A percentile compares a stretch with the other conserved stretches of the same genome.
Conservation (phyloP, 768 basidiomycete species). For the Exsudoporus frostii region DNA sequence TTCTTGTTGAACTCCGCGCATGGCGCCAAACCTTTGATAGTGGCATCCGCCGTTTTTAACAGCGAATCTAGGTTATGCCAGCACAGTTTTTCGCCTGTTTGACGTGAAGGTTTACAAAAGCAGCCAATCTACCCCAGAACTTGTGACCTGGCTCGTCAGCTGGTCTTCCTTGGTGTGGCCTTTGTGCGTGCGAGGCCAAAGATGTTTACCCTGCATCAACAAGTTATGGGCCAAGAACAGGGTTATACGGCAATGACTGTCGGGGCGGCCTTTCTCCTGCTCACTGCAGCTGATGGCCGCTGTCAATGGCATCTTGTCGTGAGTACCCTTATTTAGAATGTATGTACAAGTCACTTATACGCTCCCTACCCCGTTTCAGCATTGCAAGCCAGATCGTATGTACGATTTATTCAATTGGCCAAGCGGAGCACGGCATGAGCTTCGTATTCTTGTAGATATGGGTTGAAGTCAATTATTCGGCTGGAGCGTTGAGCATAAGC, state of each 20-base stretch:
- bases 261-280: conserved; percentile 56
- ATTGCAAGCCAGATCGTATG: conserved; percentile 4
- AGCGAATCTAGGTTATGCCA: conserved; percentile 66
- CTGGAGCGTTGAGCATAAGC: background rate
- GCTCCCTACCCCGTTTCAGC: background rate
- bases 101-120: conserved; percentile 70
- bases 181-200: too few species aligned
- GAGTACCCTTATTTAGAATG: conserved; percentile 1
- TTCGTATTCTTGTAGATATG: background rate
- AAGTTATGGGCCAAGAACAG: conserved; percentile 53
- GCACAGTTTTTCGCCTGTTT: conserved; percentile 78
- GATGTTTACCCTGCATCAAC: conserved; percentile 26
- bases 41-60: conserved; percentile 71
- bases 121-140: conserved; percentile 19
- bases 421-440: conserved; percentile 6
- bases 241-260: conserved; percentile 59
- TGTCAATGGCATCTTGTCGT: conserved; percentile 11
- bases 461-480: background rate
- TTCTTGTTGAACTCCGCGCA: conserved; percentile 66
- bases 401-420: conserved; percentile 17
- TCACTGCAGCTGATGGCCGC: conserved; percentile 21
- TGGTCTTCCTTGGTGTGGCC: too few species aligned
- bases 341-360: background rate
- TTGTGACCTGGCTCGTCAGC: background rate
- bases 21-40: conserved; percentile 81